Evolutionary conservation across 2,329 filamentous ascomycete species (phyloP), one percentile per base, ranked within the genome.

Genomic region (Aspergillus pseudoviridinutans): DNA sequence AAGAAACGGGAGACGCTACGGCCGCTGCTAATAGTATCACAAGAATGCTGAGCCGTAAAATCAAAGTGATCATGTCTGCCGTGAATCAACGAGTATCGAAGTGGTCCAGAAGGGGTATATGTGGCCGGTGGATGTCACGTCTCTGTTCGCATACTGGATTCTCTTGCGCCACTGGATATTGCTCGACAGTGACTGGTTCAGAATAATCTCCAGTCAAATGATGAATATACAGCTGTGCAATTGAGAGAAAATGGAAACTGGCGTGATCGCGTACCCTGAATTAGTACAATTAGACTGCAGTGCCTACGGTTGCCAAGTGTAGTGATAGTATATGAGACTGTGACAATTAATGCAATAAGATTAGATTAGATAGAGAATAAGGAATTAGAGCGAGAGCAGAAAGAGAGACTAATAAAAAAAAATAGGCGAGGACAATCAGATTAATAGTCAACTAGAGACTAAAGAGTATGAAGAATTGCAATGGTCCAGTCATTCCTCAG

Each of bases 41-140:
- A 62, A 62, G 55, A 50, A 57, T 50, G 49, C 64, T 46, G 50
- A 60, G 60, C 51, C 62, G 54, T 29, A 66, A 50, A 27, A 55
- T 54, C 60, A 53, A 58, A 49, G 59, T 58, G 50, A 57, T 62
- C 67, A 68, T 69, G 53, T 65, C 60, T 53, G 53, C 25, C 49
- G 35, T 38, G 55, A 50, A 14, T 49, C 10, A 46, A 14, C 17
- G 32, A 38, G 32, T 3, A n/a, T 17, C 32, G 4, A 38, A 38
- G 32, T 17, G 32, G 14, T 38, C 32, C 35, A 42, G 51, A 24
- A 28, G 29, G 29, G 46, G 28, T 35, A 50, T 49, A 41, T 41
- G 4, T 17, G 51, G 55, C 41, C 17, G 29, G 29, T 50, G n/a
- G 10, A 41, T 41, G 22, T 57, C 58, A 62, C 50, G 51, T 41